Evolutionary conservation across 257 asterid genomes (phyloP).

Genomic region (Galeopsis tetrahit): DNA sequence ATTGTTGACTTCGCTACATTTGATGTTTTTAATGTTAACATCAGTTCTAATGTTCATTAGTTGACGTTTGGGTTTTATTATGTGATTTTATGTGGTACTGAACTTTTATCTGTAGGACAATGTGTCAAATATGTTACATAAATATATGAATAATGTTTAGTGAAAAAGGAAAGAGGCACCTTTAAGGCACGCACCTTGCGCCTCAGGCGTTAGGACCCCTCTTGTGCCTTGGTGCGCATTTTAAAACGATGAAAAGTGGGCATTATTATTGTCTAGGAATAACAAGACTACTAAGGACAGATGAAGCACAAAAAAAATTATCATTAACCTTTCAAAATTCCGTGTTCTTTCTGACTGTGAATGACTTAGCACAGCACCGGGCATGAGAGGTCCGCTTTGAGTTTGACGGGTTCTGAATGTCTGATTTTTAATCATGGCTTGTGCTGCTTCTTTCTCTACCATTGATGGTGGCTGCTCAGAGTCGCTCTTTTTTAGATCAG

Average conservation of each 20-base stretch:
- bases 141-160: too few species aligned
- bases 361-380: constrained; percentile 64
- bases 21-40: too few species aligned
- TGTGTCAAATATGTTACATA: too few species aligned
- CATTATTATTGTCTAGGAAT: constrained; percentile 28
- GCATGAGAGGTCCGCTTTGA: constrained; percentile 93
- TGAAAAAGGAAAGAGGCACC: too few species aligned
- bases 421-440: constrained; percentile 58
- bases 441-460: constrained; percentile 62
- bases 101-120: too few species aligned
- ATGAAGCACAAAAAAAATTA: constrained; percentile 30
- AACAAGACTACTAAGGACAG: constrained; percentile 22
- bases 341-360: constrained; percentile 70
- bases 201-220: too few species aligned
- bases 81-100: too few species aligned
- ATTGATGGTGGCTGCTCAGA: constrained; percentile 53
- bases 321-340: constrained; percentile 69
- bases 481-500: constrained; percentile 47
- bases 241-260: background rate
- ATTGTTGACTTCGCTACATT: too few species aligned
- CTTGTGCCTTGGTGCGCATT: too few species aligned
- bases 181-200: too few species aligned
- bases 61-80: too few species aligned
- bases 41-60: too few species aligned
- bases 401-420: constrained; percentile 68